Evolutionary conservation across 306 rosid species (phyloP).

Genomic region (Aeschynomene evenia): DNA sequence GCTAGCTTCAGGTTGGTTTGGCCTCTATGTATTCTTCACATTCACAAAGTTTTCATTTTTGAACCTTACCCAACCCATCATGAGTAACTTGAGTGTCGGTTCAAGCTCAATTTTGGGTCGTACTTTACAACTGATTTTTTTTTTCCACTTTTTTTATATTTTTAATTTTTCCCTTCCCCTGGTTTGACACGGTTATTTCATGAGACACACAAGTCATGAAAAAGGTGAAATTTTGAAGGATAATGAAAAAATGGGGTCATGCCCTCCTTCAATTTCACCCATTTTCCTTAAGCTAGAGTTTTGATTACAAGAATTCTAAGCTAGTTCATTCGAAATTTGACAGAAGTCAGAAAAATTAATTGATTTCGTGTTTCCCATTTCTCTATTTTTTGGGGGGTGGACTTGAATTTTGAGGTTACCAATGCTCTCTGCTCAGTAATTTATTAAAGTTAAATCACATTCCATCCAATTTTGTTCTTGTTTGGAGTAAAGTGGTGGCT

Average conservation of each 20-base stretch:
- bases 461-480: background rate
- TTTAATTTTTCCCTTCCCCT: background rate
- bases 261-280: background rate
- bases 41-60: background rate
- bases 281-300: background rate
- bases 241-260: background rate
- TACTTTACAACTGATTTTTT: too few relatives aligned
- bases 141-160: too few relatives aligned
- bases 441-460: constrained; percentile 4
- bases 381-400: background rate
- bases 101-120: background rate
- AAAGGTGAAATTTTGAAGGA: background rate
- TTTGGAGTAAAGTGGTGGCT: background rate
- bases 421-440: background rate
- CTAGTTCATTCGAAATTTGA: background rate
- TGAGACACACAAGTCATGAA: background rate
- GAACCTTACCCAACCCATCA: constrained; percentile 11
- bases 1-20: constrained; percentile 49
- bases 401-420: constrained; percentile 10
- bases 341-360: too few relatives aligned
- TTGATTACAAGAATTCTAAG: background rate
- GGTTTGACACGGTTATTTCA: background rate
- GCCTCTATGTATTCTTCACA: constrained; percentile 18
- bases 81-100: background rate
- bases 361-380: background rate